phyloP scores from a whole-genome alignment of 108 stramenopile species.

The Hondaea fermentalgiana region DNA sequence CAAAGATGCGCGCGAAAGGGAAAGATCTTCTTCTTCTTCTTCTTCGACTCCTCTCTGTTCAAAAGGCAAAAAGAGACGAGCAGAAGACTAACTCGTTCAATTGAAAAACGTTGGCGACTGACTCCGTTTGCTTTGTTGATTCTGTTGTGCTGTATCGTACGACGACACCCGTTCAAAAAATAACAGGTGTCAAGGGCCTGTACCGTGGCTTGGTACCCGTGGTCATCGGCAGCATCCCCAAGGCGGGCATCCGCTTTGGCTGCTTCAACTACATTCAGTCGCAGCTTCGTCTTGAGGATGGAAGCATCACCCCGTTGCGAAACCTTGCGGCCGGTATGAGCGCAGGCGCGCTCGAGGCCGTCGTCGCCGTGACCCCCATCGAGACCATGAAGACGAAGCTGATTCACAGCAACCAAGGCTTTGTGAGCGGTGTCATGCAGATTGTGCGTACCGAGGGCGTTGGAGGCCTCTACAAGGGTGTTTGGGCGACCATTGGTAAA shows the following conservation, averaged over 20 bases:
- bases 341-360: slow-evolving; percentile 81
- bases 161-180: neutral
- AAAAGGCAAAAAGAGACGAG: no score
- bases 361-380: slow-evolving; percentile 87
- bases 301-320: slow-evolving; percentile 70
- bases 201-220: slow-evolving; percentile 84
- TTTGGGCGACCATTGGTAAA: slow-evolving; percentile 81
- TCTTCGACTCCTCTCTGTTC: no score
- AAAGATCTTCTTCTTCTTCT: no score
- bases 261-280: slow-evolving; percentile 51
- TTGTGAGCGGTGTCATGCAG: slow-evolving; percentile 65
- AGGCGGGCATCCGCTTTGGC: slow-evolving; percentile 95
- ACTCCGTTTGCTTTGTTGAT: neutral
- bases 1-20: no score
- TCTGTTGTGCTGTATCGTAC: neutral
- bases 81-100: no score
- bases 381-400: slow-evolving; percentile 96
- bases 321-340: slow-evolving; percentile 86
- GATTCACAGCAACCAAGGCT: slow-evolving; percentile 65
- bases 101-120: no score
- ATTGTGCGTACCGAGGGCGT: slow-evolving; percentile 77
- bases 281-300: slow-evolving; percentile 63
- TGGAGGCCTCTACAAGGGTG: slow-evolving; percentile 87
- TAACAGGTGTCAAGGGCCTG: slow-evolving; percentile 39
- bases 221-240: slow-evolving; percentile 74